Evolutionary conservation across 2,329 filamentous ascomycete genomes (phyloP).

Genomic region (Aspergillus proliferans): DNA sequence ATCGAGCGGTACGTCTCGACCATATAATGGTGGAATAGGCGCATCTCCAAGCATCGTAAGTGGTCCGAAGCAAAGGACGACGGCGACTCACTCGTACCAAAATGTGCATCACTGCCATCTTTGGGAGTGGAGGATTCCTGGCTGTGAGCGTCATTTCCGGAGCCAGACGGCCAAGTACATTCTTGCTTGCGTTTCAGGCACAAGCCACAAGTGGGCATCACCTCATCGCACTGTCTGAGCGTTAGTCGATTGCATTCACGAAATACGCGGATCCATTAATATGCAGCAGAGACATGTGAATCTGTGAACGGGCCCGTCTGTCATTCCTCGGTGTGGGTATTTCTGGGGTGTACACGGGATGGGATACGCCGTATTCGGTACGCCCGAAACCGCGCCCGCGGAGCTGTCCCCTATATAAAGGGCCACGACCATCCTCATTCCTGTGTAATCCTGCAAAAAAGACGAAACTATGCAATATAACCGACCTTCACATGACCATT

Average conservation of each 20-base stretch:
- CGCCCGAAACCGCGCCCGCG: background rate
- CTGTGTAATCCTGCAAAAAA: background rate
- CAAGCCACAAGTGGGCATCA: slow-evolving; percentile 28
- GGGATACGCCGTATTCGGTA: too few relatives aligned
- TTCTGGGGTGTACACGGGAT: too few relatives aligned
- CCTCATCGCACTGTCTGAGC: slow-evolving; percentile 30
- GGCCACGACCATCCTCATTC: background rate
- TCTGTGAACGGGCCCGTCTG: background rate
- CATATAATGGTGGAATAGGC: slow-evolving; percentile 34
- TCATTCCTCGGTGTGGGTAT: too few relatives aligned
- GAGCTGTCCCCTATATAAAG: background rate
- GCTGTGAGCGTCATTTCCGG: slow-evolving; percentile 18
- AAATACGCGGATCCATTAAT: background rate
- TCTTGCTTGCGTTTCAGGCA: slow-evolving; percentile 32
- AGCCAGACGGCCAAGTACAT: slow-evolving; percentile 27
- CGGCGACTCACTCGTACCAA: slow-evolving; percentile 8
- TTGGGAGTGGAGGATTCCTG: slow-evolving; percentile 15
- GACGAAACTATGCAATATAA: background rate
- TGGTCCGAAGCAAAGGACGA: slow-evolving; percentile 5
- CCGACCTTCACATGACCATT: slow-evolving; percentile 34
- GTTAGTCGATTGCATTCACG: slow-evolving; percentile 1
- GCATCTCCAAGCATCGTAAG: slow-evolving; percentile 29
- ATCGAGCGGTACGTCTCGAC: slow-evolving; percentile 31
- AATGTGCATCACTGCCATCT: slow-evolving; percentile 10
- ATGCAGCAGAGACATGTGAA: slow-evolving; percentile 2